Evolutionary conservation across 225 moss, liverwort and hornwort genomes (phyloP).

Genomic region (Asterella californica): DNA sequence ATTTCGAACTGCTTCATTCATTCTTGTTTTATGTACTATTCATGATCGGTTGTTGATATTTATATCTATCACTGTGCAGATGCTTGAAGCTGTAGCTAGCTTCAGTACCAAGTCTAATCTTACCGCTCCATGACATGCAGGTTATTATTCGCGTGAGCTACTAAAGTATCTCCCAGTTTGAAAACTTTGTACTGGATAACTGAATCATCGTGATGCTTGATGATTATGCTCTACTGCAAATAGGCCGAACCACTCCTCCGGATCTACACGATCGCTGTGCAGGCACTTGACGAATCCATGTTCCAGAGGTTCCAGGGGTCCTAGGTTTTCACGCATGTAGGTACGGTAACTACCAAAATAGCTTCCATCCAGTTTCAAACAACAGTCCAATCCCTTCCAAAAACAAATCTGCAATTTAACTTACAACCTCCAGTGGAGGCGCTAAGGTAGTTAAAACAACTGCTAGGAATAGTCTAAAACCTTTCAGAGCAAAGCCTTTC

Average conservation of each 20-base stretch:
- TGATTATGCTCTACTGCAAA: neutral
- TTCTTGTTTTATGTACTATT: too few relatives aligned
- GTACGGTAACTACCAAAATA: neutral
- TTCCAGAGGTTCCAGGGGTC: neutral
- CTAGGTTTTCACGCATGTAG: neutral
- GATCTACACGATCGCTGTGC: constrained; percentile 1
- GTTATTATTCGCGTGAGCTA: too few relatives aligned
- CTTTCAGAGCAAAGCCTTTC: too few relatives aligned
- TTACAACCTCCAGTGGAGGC: neutral
- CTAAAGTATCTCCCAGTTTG: neutral
- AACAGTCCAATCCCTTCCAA: neutral
- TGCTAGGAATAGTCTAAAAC: too few relatives aligned
- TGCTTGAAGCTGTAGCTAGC: too few relatives aligned
- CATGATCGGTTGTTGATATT: too few relatives aligned
- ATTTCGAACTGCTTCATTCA: too few relatives aligned
- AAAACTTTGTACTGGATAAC: neutral
- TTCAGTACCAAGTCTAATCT: too few relatives aligned
- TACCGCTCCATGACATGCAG: too few relatives aligned
- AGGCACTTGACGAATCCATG: neutral
- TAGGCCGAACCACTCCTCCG: neutral
- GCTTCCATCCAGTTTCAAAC: neutral
- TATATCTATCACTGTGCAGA: too few relatives aligned
- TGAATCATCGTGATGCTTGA: neutral
- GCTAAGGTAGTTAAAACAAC: too few relatives aligned
- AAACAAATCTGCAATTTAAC: neutral